Evolutionary conservation across 2,329 filamentous ascomycete genomes (phyloP), one percentile per base, ranked within the genome.

Genomic region (Xylaria sp.): DNA sequence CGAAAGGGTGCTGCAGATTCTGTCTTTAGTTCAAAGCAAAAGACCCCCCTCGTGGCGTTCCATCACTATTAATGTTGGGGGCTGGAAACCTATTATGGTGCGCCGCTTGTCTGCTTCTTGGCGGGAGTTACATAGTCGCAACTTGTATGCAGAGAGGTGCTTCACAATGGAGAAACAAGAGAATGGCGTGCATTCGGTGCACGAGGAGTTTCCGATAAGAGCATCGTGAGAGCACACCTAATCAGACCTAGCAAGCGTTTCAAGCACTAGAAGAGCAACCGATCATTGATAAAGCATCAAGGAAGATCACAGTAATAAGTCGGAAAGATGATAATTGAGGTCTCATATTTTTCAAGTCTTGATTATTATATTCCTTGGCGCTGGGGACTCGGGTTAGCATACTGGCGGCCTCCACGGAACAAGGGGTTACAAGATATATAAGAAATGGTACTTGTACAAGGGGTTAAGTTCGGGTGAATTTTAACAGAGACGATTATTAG

Each of bases 1-100:
- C 63, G 77, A 82, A 18, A 77, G 78, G 3, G 79, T 79, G 1
- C 75, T 80, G 71, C 66, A 75, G 29, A 79, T 74, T 0, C 78
- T 84, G 47, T 70, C 71, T 9, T 74, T 85, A n/a, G 53, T 80
- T 3, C 71, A 74, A 8, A 72, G 72, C 37, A 80, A 79, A 69
- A 70, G 70, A 29, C 61, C 63, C 5, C 57, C 72, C 1, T 72
- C 77, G 1, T 85, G 82, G 82, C 79, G 75, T 58, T 75, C 74
- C 35, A 79, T 85, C 61, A 81, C 79, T n/a, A 76, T 86, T 65
- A 85, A 84, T 37, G 80, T 85, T 1, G 84, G 84, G 5, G 84
- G 83, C 8, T 85, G 84, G 84, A 79, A 79, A 53, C 80, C 78
- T 12, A 77, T 82, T 50, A 82, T 84, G 82, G 79, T 84, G 8